Evolutionary conservation across 495 filamentous ascomycete genomes (phyloP).

Genomic region (Parachaetomium inaequale): DNA sequence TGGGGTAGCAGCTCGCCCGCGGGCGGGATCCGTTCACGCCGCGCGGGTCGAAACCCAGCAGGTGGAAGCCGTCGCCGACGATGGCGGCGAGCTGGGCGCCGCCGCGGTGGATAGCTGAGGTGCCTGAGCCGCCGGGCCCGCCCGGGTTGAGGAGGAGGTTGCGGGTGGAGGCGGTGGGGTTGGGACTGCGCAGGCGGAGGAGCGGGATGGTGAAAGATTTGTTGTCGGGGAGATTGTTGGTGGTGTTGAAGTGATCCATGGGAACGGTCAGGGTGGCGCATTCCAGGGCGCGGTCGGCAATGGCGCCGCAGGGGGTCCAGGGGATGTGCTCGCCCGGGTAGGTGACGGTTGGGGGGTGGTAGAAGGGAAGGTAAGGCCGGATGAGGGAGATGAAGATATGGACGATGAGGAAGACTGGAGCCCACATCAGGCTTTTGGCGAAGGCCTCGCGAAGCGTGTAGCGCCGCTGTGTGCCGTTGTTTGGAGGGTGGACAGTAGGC

Average conservation of each 20-base stretch:
- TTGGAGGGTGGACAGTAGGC: neutral
- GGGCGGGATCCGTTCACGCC: conserved; percentile 43
- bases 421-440: too few relatives aligned
- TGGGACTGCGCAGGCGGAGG: conserved; percentile 38
- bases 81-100: conserved; percentile 36
- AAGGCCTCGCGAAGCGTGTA: too few relatives aligned
- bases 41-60: conserved; percentile 46
- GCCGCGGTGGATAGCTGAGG: conserved; percentile 32
- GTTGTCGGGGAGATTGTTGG: conserved; percentile 22
- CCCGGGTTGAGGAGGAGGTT: conserved; percentile 48
- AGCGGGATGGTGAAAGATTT: conserved; percentile 44
- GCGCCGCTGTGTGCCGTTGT: too few relatives aligned
- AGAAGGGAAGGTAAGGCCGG: neutral
- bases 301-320: conserved; percentile 39
- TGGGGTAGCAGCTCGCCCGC: conserved; percentile 38
- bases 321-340: conserved; percentile 38
- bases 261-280: conserved; percentile 41
- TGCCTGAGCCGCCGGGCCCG: conserved; percentile 43
- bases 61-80: conserved; percentile 43
- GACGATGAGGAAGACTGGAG: neutral
- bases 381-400: neutral
- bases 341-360: neutral
- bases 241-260: conserved; percentile 43
- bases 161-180: conserved; percentile 30
- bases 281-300: conserved; percentile 33